These are phyloP conservation scores for Alternaria sp. DNA, from an alignment of 2,329 filamentous ascomycete species.

Conservation along the genomic window DNA sequence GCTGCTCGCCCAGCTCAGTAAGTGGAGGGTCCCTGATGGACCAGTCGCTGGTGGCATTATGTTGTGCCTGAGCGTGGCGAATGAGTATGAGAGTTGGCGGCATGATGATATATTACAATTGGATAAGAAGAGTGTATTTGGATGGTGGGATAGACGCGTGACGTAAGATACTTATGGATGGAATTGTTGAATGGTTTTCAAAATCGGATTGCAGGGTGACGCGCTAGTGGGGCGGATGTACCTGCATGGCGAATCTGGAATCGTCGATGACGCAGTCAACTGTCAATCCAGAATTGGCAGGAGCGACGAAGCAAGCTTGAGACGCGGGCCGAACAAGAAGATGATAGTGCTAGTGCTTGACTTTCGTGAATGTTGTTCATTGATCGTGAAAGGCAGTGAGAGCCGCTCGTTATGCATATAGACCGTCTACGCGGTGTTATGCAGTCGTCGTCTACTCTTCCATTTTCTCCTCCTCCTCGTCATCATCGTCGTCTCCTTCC, in stretches of 20 bases:
- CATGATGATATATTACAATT: constrained; percentile 33
- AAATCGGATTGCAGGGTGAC: constrained; percentile 11
- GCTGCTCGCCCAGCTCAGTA: constrained; percentile 50
- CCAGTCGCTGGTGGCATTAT: constrained; percentile 52
- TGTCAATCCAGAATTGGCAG: constrained; percentile 4
- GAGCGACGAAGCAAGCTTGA: constrained; percentile 1
- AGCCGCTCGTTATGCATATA: constrained; percentile 34
- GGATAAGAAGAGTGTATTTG: not conserved
- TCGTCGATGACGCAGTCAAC: constrained; percentile 18
- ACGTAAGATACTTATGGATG: not conserved
- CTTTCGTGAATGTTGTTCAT: constrained; percentile 10
- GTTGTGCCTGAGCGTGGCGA: constrained; percentile 54
- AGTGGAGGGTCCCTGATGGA: constrained; percentile 52
- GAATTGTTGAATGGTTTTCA: constrained; percentile 3
- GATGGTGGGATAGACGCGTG: not conserved
- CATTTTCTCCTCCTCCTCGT: constrained; percentile 84
- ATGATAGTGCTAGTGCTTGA: constrained; percentile 2
- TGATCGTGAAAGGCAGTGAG: constrained; percentile 24
- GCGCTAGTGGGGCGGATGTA: constrained; percentile 24
- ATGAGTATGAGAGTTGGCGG: constrained; percentile 55
- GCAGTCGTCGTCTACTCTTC: constrained; percentile 68
- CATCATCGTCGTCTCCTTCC: constrained; percentile 82
- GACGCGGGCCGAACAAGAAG: not conserved
- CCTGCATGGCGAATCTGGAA: constrained; percentile 9
- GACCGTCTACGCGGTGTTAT: constrained; percentile 35